Evolutionary conservation across 2,329 filamentous ascomycete species (phyloP), one percentile per base, ranked within the genome.

Genomic region (Amesomyces nigricolor): DNA sequence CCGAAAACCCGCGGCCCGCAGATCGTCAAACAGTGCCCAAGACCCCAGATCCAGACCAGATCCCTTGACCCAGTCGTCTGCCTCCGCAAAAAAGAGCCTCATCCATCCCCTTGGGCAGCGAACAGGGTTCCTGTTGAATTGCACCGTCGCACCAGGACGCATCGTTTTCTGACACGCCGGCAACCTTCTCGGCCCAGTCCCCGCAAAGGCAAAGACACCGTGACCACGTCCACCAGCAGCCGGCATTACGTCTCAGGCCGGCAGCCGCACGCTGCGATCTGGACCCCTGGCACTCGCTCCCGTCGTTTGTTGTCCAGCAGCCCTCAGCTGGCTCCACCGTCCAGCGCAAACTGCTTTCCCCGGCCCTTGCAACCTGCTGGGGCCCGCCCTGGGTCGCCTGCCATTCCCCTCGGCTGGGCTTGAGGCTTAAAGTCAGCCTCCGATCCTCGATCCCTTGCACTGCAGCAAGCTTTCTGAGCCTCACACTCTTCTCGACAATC

Each of bases 381-480:
- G 45, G 48, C n/a, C 47, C 32, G 30, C 47, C 35, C 47, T 30
- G 29, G 17, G 14, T 50, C 32, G 32, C 32, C 32, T 35, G 32
- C 45, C 22, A 26, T 26, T 26, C 4, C 22, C 22, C 4, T 40
- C 47, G 48, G 54, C 51, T 54, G 54, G 48, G 53, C 45, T 48
- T 59, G 59, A 48, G 59, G 59, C 59, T 59, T 55, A 61, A 57
- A 58, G 49, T 38, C 32, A 54, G 30, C 26, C 42, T 57, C 49
- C 49, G 32, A 58, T 17, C 52, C 46, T 32, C 19, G 26, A 19
- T 30, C 40, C 49, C 38, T 16, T 43, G 35, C 37, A 43, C 51
- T 47, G 53, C 53, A 47, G 53, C 53, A 53, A 39, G 35, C 51
- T 54, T 53, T 48, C 50, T 47, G 58, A 60, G 47, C 58, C 55